A percentile compares a stretch with the other conserved stretches of the same genome.
phyloP scores from a whole-genome alignment of 306 rosid genomes.

The Dalbergia oliveri region DNA sequence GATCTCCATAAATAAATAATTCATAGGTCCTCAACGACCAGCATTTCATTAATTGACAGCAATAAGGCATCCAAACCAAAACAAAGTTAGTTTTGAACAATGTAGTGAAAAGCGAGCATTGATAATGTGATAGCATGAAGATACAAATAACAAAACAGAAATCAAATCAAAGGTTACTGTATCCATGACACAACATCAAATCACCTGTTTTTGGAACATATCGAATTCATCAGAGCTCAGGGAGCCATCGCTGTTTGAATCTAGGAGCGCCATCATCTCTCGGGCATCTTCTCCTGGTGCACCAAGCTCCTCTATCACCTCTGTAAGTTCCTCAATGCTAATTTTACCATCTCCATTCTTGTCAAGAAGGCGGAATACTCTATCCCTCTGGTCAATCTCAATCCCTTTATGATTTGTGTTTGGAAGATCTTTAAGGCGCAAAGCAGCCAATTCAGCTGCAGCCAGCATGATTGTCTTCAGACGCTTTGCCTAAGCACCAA shows the following conservation, averaged over 20 bases:
- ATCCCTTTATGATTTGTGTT: slow-evolving; percentile 57
- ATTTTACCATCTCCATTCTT: slow-evolving; percentile 94
- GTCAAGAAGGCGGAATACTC: slow-evolving; percentile 86
- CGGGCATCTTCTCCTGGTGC: slow-evolving; percentile 91
- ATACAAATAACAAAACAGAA: not conserved
- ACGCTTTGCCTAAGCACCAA: slow-evolving; percentile 76
- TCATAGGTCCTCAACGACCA: slow-evolving; percentile 9
- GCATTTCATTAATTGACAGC: slow-evolving; percentile 17
- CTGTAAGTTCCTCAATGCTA: slow-evolving; percentile 88
- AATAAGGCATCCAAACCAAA: slow-evolving; percentile 4
- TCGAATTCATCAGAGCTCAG: slow-evolving; percentile 58
- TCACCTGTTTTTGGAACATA: slow-evolving; percentile 74
- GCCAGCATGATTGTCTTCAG: slow-evolving; percentile 85
- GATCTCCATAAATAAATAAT: slow-evolving; percentile 3
- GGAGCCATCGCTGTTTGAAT: slow-evolving; percentile 55
- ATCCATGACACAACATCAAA: not conserved
- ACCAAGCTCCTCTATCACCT: slow-evolving; percentile 97
- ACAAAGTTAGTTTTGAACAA: not conserved
- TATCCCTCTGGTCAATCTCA: slow-evolving; percentile 66
- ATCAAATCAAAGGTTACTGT: not conserved
- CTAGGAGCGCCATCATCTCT: slow-evolving; percentile 57
- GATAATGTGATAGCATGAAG: slow-evolving; percentile 18
- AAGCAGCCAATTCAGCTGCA: slow-evolving; percentile 94
- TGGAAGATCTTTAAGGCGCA: slow-evolving; percentile 85
- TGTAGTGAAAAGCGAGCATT: slow-evolving; percentile 23